phyloP scores from a whole-genome alignment of 768 basidiomycete genomes.

The Tulasnella sp. region DNA sequence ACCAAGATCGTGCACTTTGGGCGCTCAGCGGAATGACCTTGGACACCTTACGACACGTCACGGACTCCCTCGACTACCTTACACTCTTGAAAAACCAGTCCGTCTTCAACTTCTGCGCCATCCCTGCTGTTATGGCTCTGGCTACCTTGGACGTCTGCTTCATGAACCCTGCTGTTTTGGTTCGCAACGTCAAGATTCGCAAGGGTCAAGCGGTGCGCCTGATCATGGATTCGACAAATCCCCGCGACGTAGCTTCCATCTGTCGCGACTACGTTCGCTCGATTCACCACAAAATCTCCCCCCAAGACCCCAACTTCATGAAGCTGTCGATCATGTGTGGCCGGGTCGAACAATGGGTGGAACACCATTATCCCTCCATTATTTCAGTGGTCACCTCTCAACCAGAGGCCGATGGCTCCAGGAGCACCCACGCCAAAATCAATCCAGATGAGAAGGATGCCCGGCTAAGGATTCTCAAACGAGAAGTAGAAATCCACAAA shows the following conservation, averaged over 20 bases:
- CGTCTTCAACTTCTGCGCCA: conserved; percentile 94
- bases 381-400: conserved; percentile 47
- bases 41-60: conserved; percentile 81
- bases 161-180: conserved; percentile 88
- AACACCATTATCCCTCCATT: conserved; percentile 93
- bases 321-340: conserved; percentile 81
- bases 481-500: conserved; percentile 38
- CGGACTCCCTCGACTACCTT: conserved; percentile 89
- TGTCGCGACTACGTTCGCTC: conserved; percentile 80
- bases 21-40: conserved; percentile 87
- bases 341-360: conserved; percentile 93
- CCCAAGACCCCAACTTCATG: conserved; percentile 86
- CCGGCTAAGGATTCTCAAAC: conserved; percentile 43
- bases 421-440: conserved; percentile 30
- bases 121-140: conserved; percentile 94
- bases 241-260: conserved; percentile 84
- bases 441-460: conserved; percentile 43
- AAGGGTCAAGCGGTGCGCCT: conserved; percentile 85
- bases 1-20: conserved; percentile 70
- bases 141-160: conserved; percentile 91
- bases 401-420: conserved; percentile 24
- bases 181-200: conserved; percentile 90
- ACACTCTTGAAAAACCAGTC: conserved; percentile 83
- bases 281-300: conserved; percentile 79
- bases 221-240: conserved; percentile 91